These are phyloP conservation scores for Gliomastix tumulicola DNA, from an alignment of 2,329 filamentous ascomycete species.

Conservation along the genomic window DNA sequence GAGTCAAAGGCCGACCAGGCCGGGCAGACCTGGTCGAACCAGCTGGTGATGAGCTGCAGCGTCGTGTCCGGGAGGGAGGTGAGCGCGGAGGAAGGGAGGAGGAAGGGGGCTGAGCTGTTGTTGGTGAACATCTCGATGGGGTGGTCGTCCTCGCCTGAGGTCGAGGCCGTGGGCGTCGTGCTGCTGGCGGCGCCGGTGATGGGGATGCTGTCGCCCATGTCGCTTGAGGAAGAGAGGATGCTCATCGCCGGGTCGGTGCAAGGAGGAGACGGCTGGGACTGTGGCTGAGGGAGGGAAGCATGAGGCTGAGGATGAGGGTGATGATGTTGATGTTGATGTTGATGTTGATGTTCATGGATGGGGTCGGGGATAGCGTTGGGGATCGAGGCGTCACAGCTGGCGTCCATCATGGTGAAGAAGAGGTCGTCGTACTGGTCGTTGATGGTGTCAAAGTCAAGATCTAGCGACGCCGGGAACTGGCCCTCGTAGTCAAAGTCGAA, in stretches of 20 bases:
- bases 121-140: background rate
- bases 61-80: conserved; percentile 16
- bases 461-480: background rate
- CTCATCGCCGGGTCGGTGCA: background rate
- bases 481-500: no score
- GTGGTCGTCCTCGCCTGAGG: conserved; percentile 2
- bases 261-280: background rate
- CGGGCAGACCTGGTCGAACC: conserved; percentile 25
- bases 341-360: background rate
- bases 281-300: no score
- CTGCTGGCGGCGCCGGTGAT: background rate
- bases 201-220: background rate
- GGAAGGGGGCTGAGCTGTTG: background rate
- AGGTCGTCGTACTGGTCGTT: background rate
- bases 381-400: background rate
- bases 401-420: background rate
- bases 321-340: no score
- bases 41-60: conserved; percentile 19
- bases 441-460: conserved; percentile 1
- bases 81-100: conserved; percentile 1
- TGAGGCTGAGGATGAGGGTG: no score
- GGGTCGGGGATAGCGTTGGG: background rate
- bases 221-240: background rate
- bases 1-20: conserved; percentile 34
- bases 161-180: background rate